Conservation (phyloP, 2,329 filamentous ascomycete species). For the Monosporascus sp. region DNA sequence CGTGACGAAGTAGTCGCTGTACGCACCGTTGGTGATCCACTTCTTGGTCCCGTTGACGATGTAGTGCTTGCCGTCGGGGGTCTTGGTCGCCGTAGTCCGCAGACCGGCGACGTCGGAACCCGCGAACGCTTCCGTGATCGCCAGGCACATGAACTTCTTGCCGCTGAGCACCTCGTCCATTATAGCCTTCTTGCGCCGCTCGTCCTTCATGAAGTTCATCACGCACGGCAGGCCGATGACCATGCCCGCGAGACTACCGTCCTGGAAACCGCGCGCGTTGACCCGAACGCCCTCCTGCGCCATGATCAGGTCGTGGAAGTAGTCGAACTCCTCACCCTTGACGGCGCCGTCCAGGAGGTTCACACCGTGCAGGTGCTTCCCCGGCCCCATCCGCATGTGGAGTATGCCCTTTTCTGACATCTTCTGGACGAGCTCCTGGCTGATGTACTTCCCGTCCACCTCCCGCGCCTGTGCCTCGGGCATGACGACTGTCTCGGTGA, state of each 20-base stretch:
- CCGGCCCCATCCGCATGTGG: conserved; percentile 79
- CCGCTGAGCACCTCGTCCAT: conserved; percentile 70
- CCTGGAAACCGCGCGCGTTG: conserved; percentile 75
- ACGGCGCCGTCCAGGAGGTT: conserved; percentile 63
- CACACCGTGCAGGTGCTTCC: conserved; percentile 72
- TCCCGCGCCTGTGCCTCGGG: conserved; percentile 75
- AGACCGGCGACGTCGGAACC: conserved; percentile 77
- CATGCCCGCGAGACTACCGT: conserved; percentile 85
- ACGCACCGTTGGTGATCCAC: conserved; percentile 81
- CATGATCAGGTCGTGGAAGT: conserved; percentile 77
- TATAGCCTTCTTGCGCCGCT: conserved; percentile 59
- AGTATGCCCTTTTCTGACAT: conserved; percentile 72
- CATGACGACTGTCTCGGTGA: conserved; percentile 65
- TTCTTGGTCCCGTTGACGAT: conserved; percentile 73
- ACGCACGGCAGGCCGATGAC: conserved; percentile 76
- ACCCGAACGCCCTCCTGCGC: conserved; percentile 67
- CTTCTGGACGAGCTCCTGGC: conserved; percentile 66
- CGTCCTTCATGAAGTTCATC: conserved; percentile 69
- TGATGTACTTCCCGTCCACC: conserved; percentile 65
- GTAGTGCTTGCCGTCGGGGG: conserved; percentile 68
- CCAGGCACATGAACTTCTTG: conserved; percentile 82
- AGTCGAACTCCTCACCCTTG: conserved; percentile 77
- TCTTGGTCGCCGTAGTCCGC: conserved; percentile 73
- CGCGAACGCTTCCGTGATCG: conserved; percentile 85
- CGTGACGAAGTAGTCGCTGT: conserved; percentile 77